Percentiles rank a stretch among this genome's conserved stretches.
Conservation (phyloP, 2,329 filamentous ascomycete species). For the Calonectria fujianensis region DNA sequence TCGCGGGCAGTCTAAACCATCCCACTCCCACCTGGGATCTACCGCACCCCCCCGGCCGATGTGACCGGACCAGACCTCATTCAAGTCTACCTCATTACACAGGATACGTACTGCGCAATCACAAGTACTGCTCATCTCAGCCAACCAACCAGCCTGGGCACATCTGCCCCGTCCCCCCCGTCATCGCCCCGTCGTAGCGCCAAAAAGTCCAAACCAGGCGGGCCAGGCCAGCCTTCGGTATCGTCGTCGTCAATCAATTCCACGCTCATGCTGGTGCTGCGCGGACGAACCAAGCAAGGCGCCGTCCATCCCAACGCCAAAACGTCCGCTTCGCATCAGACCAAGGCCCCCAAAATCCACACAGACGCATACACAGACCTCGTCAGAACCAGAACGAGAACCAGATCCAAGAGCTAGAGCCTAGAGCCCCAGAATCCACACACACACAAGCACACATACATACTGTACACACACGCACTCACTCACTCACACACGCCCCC, state of each 20-base stretch:
- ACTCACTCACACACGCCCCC: neutral
- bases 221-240: constrained; percentile 41
- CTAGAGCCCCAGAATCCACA: neutral
- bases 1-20: constrained; percentile 14
- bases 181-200: constrained; percentile 47
- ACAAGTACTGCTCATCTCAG: constrained; percentile 29
- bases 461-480: neutral
- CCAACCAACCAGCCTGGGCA: constrained; percentile 30
- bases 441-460: neutral
- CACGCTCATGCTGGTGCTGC: constrained; percentile 43
- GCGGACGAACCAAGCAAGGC: constrained; percentile 34
- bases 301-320: constrained; percentile 35
- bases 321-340: constrained; percentile 35
- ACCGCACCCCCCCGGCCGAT: constrained; percentile 21
- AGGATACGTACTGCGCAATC: constrained; percentile 17
- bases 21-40: constrained; percentile 20
- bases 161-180: constrained; percentile 41
- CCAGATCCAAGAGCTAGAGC: constrained; percentile 5
- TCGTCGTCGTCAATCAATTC: constrained; percentile 47
- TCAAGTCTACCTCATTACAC: constrained; percentile 26
- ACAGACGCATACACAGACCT: constrained; percentile 29
- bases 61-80: constrained; percentile 21
- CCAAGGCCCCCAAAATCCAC: constrained; percentile 12
- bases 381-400: constrained; percentile 5
- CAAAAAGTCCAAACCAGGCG: constrained; percentile 45